These are phyloP conservation scores for Pisolithus thermaeus DNA, from an alignment of 1,284 basidiomycete species.

Conservation along the genomic window DNA sequence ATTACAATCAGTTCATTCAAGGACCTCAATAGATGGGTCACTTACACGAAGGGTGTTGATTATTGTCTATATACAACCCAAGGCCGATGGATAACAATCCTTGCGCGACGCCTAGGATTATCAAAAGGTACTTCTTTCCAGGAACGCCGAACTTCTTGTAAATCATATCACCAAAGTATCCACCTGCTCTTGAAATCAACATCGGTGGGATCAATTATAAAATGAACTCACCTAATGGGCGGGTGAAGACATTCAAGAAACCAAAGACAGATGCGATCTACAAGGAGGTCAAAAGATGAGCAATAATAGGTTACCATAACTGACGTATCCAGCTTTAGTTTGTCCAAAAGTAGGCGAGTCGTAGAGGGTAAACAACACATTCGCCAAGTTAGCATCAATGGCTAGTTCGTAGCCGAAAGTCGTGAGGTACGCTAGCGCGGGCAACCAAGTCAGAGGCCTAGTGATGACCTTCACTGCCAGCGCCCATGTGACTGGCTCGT, in stretches of 20 bases:
- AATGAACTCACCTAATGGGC: constrained; percentile 33
- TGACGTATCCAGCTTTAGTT: constrained; percentile 49
- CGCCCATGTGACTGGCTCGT: constrained; percentile 40
- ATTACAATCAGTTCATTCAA: neutral
- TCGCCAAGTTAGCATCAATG: constrained; percentile 52
- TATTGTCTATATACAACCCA: constrained; percentile 40
- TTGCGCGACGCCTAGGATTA: constrained; percentile 41
- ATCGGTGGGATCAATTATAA: neutral
- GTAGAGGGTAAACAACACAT: constrained; percentile 40
- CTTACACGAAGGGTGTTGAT: constrained; percentile 20
- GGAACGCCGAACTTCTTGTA: constrained; percentile 42
- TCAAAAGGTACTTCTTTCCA: constrained; percentile 49
- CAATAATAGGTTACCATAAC: constrained; percentile 9
- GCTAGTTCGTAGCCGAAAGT: constrained; percentile 58
- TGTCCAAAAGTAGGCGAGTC: constrained; percentile 34
- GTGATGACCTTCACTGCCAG: constrained; percentile 33
- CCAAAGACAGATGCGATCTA: constrained; percentile 41
- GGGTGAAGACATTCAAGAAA: constrained; percentile 48
- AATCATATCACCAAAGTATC: constrained; percentile 45
- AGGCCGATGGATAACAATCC: constrained; percentile 43
- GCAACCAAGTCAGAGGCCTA: constrained; percentile 56
- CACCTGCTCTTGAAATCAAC: constrained; percentile 28
- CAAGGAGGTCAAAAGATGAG: constrained; percentile 4
- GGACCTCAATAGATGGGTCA: neutral
- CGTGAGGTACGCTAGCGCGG: constrained; percentile 45